A percentile compares a stretch with the other conserved stretches of the same genome.
phyloP scores from a whole-genome alignment of 108 stramenopile species.

The Skeletonema grethae region DNA sequence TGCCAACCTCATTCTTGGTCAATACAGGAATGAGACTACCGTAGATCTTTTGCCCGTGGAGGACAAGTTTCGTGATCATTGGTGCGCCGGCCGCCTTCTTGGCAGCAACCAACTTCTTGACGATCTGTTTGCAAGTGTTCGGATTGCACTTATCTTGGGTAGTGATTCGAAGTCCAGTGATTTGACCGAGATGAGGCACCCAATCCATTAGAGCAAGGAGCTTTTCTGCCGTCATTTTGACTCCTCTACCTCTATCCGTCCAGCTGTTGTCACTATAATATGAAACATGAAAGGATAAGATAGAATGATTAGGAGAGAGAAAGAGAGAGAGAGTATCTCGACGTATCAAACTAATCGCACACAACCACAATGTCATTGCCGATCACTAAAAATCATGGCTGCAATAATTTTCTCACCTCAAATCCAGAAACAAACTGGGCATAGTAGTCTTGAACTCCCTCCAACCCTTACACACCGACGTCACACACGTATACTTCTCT shows the following conservation, averaged over 20 bases:
- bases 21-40: constrained; percentile 5
- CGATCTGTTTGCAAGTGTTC: not conserved
- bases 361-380: no score
- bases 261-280: not conserved
- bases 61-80: constrained; percentile 10
- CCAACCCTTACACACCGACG: constrained; percentile 8
- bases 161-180: not conserved
- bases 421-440: constrained; percentile 11
- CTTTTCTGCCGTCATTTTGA: not conserved
- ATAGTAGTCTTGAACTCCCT: constrained; percentile 5
- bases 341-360: no score
- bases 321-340: no score
- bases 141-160: constrained; percentile 9
- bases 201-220: not conserved
- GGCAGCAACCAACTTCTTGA: constrained; percentile 11
- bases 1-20: constrained; percentile 8
- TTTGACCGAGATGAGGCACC: not conserved
- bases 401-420: not conserved
- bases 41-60: constrained; percentile 10
- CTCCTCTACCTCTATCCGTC: not conserved
- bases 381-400: not conserved
- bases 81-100: not conserved
- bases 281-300: not conserved
- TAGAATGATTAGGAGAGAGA: not conserved
- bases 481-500: not conserved